phyloP scores from a whole-genome alignment of 345 rosid species.

The Atalantia buxifolia region DNA sequence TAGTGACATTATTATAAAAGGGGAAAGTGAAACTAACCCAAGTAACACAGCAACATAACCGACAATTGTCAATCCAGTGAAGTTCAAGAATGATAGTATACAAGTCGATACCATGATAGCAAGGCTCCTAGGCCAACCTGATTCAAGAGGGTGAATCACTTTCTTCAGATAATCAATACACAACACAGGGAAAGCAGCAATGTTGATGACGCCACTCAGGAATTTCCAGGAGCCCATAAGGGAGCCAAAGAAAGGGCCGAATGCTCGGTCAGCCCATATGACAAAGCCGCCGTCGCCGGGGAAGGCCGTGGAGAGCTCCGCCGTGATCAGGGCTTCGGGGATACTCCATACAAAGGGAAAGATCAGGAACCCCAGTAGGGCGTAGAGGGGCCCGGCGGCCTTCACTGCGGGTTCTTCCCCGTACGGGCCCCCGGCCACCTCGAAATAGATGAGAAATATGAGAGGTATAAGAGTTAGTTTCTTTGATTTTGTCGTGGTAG shows the following conservation, averaged over 20 bases:
- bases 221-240: conserved; percentile 60
- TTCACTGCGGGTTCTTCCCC: conserved; percentile 60
- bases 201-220: conserved; percentile 53
- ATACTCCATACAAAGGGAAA: conserved; percentile 72
- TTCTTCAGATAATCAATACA: conserved; percentile 48
- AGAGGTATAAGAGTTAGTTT: conserved; percentile 59
- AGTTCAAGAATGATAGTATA: conserved; percentile 45
- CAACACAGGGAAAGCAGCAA: conserved; percentile 51
- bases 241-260: conserved; percentile 60
- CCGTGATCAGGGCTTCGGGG: conserved; percentile 75
- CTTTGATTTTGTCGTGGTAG: conserved; percentile 11
- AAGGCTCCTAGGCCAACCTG: conserved; percentile 34
- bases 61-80: conserved; percentile 47
- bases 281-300: conserved; percentile 73
- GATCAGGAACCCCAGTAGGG: conserved; percentile 55
- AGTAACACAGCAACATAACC: conserved; percentile 49
- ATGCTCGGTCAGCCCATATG: conserved; percentile 58
- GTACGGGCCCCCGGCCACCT: conserved; percentile 71
- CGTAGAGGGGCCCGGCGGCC: conserved; percentile 58
- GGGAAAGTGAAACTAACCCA: conserved; percentile 53
- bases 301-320: conserved; percentile 66
- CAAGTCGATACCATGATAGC: conserved; percentile 37
- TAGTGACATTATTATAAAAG: conserved; percentile 44
- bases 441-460: conserved; percentile 60
- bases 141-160: conserved; percentile 30